Evolutionary conservation across 2,329 filamentous ascomycete species (phyloP), one percentile per base, ranked within the genome.

Genomic region (Eutypa lata): DNA sequence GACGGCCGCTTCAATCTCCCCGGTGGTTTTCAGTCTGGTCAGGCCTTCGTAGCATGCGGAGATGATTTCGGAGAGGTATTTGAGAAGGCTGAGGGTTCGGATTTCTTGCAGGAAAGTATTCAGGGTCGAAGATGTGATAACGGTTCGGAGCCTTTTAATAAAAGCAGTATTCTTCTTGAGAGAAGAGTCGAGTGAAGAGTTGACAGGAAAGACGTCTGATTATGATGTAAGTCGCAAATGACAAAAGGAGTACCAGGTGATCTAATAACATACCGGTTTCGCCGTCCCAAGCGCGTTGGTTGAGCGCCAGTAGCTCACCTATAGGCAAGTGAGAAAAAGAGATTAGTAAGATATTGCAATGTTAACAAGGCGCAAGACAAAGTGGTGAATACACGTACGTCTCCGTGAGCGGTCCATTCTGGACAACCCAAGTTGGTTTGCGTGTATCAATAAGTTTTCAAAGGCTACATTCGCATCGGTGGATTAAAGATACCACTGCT

Each of bases 151-250:
- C 66, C 93, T 90, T 74, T 96, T 97, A 68, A 97, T 97, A 71
- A 97, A 97, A 60, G 92, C 91, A 3, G 93, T 97, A 66, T 97
- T 97, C 78, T 97, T 97, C 76, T 96, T 97, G 71, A 97, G 80
- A 49, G 92, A 94, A 49, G 93, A 96, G 72, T 97, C 93, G 66
- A 97, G 87, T 28, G 89, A 88, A 67, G 83, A 82, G 71, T 84
- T 86, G 62, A 94, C 86, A 50, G 83, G 74, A 66, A 95, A 91
- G 57, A 95, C 76, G 76, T 90, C 91, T 95, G 61, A 33, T 45
- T 42, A 49, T 51, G 42, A 2, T 57, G 61, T 62, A 40, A 66
- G 57, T 53, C 2, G 44, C n/a, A 19, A 49, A 24, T 40, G 16
- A 19, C n/a, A 24, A 7, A 24, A 7, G 18, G 47, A 48, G 14